phyloP scores from a whole-genome alignment of 129 eudicot genomes.

The Mikania micrantha region DNA sequence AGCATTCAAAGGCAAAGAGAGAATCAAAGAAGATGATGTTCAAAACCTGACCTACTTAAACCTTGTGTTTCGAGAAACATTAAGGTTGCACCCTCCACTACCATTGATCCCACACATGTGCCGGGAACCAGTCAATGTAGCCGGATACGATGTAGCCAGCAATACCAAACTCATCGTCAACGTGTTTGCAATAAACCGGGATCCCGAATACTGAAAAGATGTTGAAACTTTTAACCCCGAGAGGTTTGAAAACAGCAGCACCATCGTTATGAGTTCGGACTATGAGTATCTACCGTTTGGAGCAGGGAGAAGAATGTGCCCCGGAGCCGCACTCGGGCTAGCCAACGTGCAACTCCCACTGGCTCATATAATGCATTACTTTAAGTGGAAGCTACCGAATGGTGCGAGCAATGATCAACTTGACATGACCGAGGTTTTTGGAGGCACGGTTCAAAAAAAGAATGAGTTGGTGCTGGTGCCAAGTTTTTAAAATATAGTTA shows the following conservation, averaged over 20 bases:
- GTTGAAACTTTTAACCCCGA: conserved; percentile 37
- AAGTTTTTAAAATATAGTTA: conserved; percentile 1
- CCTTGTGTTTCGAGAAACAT: conserved; percentile 33
- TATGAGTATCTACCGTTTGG: conserved; percentile 37
- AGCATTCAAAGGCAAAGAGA: conserved; percentile 16
- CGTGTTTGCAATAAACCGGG: conserved; percentile 22
- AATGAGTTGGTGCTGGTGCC: conserved; percentile 12
- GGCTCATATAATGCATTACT: conserved; percentile 29
- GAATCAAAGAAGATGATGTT: conserved; percentile 21
- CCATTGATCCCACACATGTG: conserved; percentile 34
- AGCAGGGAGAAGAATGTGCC: conserved; percentile 36
- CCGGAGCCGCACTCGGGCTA: conserved; percentile 25
- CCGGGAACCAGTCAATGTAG: conserved; percentile 5
- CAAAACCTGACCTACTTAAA: conserved; percentile 25
- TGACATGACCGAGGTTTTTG: conserved; percentile 36
- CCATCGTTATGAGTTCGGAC: conserved; percentile 4
- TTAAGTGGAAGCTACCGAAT: conserved; percentile 35
- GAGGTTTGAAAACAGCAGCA: conserved; percentile 20
- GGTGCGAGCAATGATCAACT: conserved; percentile 21
- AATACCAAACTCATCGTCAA: conserved; percentile 30
- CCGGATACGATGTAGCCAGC: conserved; percentile 23
- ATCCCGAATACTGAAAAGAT: conserved; percentile 31
- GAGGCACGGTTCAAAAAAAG: conserved; percentile 32
- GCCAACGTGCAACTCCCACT: conserved; percentile 29
- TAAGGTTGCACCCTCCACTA: conserved; percentile 23